Conservation (phyloP, 176 grass and related monocot species). For the Triticum aestivum region DNA sequence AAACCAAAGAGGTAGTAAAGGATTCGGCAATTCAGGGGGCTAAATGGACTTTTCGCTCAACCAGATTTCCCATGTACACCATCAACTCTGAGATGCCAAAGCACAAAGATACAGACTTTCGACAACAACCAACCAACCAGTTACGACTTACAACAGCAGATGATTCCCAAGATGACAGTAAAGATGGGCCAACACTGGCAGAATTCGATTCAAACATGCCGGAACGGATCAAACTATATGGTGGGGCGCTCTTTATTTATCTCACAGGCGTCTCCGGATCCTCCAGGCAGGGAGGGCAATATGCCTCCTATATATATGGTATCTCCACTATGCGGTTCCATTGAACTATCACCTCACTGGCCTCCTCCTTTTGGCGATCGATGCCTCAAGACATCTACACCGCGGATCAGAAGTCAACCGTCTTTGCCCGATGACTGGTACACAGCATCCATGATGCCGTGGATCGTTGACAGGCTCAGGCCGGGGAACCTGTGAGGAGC, state of each 20-base stretch:
- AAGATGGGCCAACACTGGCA: not conserved
- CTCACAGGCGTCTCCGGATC: not conserved
- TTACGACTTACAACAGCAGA: not conserved
- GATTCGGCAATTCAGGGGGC: too few relatives aligned
- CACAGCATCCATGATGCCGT: slow-evolving; percentile 56
- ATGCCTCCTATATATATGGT: not conserved
- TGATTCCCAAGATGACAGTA: not conserved
- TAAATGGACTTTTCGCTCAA: not conserved
- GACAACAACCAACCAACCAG: not conserved
- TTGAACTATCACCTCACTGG: not conserved
- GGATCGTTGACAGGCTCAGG: slow-evolving; percentile 52
- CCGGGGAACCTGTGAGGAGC: slow-evolving; percentile 73
- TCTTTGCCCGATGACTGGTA: slow-evolving; percentile 58
- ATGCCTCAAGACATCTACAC: not conserved
- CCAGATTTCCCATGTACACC: not conserved
- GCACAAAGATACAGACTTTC: not conserved
- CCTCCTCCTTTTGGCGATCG: not conserved
- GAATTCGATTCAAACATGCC: not conserved
- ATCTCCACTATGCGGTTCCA: slow-evolving; percentile 27
- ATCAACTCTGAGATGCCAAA: not conserved
- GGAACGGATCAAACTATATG: not conserved
- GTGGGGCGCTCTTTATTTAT: slow-evolving; percentile 3
- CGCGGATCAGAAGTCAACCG: slow-evolving; percentile 18
- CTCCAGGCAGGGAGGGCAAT: not conserved
- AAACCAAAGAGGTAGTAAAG: too few relatives aligned